Percentiles rank a stretch among this genome's conserved stretches.
These are phyloP conservation scores for Cryptosporidium canis DNA, from an alignment of 169 alveolate species.

Conservation along the genomic window DNA sequence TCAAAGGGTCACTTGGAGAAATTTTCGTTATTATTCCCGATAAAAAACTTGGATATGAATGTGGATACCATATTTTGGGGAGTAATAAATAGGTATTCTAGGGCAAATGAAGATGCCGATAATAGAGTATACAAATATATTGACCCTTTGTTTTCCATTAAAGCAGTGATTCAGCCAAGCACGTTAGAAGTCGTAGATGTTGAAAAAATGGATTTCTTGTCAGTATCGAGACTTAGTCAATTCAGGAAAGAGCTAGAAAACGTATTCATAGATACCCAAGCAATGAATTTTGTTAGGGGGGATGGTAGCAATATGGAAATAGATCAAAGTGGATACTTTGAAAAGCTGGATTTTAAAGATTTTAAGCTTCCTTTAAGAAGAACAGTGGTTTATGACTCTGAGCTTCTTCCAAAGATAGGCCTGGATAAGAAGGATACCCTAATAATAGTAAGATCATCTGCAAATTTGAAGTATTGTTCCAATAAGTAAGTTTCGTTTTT, in stretches of 20 bases:
- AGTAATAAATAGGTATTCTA: constrained; percentile 20
- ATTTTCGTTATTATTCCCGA: constrained; percentile 39
- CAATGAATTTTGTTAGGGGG: background rate
- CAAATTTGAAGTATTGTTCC: constrained; percentile 3
- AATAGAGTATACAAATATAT: constrained; percentile 25
- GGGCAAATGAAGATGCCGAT: background rate
- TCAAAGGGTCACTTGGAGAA: constrained; percentile 27
- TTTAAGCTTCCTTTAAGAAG: constrained; percentile 54
- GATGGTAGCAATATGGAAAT: background rate
- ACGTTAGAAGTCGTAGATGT: constrained; percentile 28
- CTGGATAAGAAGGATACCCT: constrained; percentile 3
- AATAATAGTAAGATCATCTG: constrained; percentile 35
- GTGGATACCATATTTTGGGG: constrained; percentile 44
- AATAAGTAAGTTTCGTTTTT: constrained; percentile 30
- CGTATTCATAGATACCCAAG: constrained; percentile 16
- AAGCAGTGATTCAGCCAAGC: constrained; percentile 14
- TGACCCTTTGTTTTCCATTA: constrained; percentile 21
- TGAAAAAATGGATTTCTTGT: constrained; percentile 1
- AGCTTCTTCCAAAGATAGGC: constrained; percentile 27
- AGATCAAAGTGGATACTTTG: background rate
- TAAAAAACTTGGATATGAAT: constrained; percentile 24
- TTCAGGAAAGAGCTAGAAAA: constrained; percentile 22
- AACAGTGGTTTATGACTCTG: constrained; percentile 53
- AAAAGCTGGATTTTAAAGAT: constrained; percentile 9
- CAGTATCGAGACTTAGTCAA: background rate